Evolutionary conservation across 768 basidiomycete genomes (phyloP).

Genomic region (Xerocomus brunneocitrinus): DNA sequence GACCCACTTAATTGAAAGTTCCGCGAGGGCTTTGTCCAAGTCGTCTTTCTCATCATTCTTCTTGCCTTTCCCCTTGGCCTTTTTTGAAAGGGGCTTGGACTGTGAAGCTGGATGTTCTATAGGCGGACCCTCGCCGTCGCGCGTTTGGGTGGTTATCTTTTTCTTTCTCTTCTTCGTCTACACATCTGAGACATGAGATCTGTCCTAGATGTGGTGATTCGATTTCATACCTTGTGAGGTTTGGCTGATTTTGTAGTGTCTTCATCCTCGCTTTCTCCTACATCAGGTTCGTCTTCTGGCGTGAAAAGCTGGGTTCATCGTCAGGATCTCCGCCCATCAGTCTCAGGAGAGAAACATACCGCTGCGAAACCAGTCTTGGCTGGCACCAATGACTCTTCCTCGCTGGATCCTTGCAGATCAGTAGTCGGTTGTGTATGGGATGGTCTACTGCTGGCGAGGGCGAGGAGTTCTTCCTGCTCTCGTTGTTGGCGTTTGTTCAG

Average conservation of each 20-base stretch:
- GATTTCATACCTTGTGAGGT: conserved; percentile 21
- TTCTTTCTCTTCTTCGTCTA: conserved; percentile 42
- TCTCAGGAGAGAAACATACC: conserved; percentile 29
- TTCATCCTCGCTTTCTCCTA: conserved; percentile 22
- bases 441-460: conserved; percentile 36
- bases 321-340: conserved; percentile 16
- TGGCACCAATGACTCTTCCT: conserved; percentile 33
- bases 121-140: conserved; percentile 1
- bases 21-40: conserved; percentile 77
- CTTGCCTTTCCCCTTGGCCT: conserved; percentile 61
- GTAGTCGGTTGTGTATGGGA: neutral
- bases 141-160: conserved; percentile 12
- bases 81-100: conserved; percentile 50
- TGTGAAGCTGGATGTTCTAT: conserved; percentile 17
- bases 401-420: conserved; percentile 29
- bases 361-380: conserved; percentile 39
- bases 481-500: conserved; percentile 84
- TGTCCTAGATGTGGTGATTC: neutral
- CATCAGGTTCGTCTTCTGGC: conserved; percentile 25
- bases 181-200: conserved; percentile 2
- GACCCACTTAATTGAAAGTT: conserved; percentile 72
- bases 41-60: conserved; percentile 65
- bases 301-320: conserved; percentile 38
- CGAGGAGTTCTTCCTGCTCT: conserved; percentile 74
- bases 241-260: conserved; percentile 14